phyloP scores from a whole-genome alignment of 768 basidiomycete species.

The Sistotremastrum niveocremeum region DNA sequence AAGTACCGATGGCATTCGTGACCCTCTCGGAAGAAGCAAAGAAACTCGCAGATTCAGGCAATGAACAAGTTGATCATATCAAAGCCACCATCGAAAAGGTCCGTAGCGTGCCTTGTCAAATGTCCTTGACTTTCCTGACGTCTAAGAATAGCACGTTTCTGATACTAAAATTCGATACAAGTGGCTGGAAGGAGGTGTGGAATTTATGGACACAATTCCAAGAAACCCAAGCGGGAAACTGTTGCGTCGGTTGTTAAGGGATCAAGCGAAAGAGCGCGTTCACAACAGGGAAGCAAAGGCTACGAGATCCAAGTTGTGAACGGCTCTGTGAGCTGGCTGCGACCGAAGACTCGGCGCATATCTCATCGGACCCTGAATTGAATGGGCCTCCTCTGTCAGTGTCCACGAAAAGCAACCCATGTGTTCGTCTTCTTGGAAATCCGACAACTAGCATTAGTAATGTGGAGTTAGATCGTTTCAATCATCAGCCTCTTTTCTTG shows the following conservation, averaged over 20 bases:
- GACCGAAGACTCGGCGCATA: too few relatives aligned
- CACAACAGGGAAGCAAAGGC: too few relatives aligned
- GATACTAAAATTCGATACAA: constrained; percentile 22
- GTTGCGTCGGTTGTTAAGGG: constrained; percentile 34
- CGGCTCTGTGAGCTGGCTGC: too few relatives aligned
- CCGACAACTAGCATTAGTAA: too few relatives aligned
- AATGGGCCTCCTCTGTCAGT: too few relatives aligned
- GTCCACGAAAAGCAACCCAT: too few relatives aligned
- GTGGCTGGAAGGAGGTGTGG: constrained; percentile 22
- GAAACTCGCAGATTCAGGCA: background rate
- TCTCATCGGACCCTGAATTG: too few relatives aligned
- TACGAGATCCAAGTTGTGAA: too few relatives aligned
- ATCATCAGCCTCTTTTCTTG: too few relatives aligned
- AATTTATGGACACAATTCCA: constrained; percentile 25
- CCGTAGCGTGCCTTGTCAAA: constrained; percentile 10
- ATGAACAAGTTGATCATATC: background rate
- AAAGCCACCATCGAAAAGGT: constrained; percentile 8
- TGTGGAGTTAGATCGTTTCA: too few relatives aligned
- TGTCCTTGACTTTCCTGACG: constrained; percentile 6
- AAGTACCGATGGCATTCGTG: constrained; percentile 9
- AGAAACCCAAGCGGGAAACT: constrained; percentile 19
- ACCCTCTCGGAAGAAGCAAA: constrained; percentile 3
- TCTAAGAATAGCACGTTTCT: constrained; percentile 12
- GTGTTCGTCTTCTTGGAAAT: too few relatives aligned
- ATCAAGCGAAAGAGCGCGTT: constrained; percentile 21